These are phyloP conservation scores for Cnidoscolus chayamansa DNA, from an alignment of 441 rosid genomes.

Conservation along the genomic window DNA sequence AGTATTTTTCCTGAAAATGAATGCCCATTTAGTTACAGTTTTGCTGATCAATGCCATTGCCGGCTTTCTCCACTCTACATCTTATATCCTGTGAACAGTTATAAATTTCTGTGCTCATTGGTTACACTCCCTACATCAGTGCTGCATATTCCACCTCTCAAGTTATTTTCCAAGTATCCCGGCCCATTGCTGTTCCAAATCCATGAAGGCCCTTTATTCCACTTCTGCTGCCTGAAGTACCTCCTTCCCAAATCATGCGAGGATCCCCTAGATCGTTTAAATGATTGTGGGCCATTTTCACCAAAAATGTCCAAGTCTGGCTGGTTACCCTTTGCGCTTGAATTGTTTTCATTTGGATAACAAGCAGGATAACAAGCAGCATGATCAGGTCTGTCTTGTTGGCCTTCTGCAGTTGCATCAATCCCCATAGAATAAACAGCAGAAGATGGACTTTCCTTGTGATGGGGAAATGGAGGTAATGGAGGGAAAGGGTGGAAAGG, in stretches of 20 bases:
- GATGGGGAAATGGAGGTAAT: conserved; percentile 57
- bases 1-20: conserved; percentile 38
- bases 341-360: conserved; percentile 29
- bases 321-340: conserved; percentile 37
- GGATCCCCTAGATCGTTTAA: conserved; percentile 49
- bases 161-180: conserved; percentile 30
- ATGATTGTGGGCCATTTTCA: conserved; percentile 30
- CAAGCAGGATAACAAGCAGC: conserved; percentile 21
- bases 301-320: conserved; percentile 29
- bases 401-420: conserved; percentile 20
- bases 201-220: conserved; percentile 49
- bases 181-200: conserved; percentile 43
- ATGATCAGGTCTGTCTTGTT: conserved; percentile 27
- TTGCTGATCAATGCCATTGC: conserved; percentile 36
- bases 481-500: conserved; percentile 96
- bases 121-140: conserved; percentile 30
- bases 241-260: conserved; percentile 64
- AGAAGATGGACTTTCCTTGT: conserved; percentile 27
- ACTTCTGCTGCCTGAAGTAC: conserved; percentile 83
- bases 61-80: conserved; percentile 38
- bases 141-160: conserved; percentile 35
- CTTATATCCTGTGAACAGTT: conserved; percentile 35
- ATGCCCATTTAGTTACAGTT: conserved; percentile 39
- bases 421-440: conserved; percentile 24
- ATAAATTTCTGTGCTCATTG: conserved; percentile 33